phyloP scores from a whole-genome alignment of 2,329 filamentous ascomycete species.

The Mycosphaerella sp. region DNA sequence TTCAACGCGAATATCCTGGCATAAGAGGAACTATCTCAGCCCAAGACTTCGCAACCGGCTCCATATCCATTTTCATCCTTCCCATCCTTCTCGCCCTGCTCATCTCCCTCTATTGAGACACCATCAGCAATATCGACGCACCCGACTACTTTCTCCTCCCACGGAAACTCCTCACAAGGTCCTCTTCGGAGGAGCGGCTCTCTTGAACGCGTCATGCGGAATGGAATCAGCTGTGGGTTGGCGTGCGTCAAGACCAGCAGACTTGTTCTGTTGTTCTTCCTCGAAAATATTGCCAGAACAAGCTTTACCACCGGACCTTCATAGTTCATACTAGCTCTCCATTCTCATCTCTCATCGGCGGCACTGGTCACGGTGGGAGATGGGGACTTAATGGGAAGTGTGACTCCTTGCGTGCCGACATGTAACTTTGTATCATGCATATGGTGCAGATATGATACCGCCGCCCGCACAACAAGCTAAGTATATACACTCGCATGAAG shows the following conservation, averaged over 20 bases:
- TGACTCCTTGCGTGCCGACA: conserved; percentile 32
- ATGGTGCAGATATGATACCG: background rate
- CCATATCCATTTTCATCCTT: no score
- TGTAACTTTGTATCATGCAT: background rate
- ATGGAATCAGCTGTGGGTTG: conserved; percentile 29
- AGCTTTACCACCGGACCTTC: conserved; percentile 30
- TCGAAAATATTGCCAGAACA: conserved; percentile 23
- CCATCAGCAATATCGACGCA: conserved; percentile 23
- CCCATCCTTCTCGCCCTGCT: background rate
- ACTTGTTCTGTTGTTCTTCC: conserved; percentile 8
- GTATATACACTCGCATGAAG: background rate
- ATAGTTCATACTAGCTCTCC: conserved; percentile 30
- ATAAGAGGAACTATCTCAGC: no score
- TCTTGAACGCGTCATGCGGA: conserved; percentile 29
- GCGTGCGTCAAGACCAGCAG: conserved; percentile 15
- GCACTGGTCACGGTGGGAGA: conserved; percentile 5
- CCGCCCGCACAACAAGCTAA: background rate
- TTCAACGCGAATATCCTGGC: no score
- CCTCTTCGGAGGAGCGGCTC: conserved; percentile 28
- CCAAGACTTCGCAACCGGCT: no score
- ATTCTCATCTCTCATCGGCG: conserved; percentile 7
- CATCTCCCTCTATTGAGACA: no score
- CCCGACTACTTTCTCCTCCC: conserved; percentile 27
- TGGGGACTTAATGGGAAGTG: conserved; percentile 24
- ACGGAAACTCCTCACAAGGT: conserved; percentile 25